Base-by-base conservation (phyloP, 164 flowering plant species). In the Paratinospora sagittata region DNA sequence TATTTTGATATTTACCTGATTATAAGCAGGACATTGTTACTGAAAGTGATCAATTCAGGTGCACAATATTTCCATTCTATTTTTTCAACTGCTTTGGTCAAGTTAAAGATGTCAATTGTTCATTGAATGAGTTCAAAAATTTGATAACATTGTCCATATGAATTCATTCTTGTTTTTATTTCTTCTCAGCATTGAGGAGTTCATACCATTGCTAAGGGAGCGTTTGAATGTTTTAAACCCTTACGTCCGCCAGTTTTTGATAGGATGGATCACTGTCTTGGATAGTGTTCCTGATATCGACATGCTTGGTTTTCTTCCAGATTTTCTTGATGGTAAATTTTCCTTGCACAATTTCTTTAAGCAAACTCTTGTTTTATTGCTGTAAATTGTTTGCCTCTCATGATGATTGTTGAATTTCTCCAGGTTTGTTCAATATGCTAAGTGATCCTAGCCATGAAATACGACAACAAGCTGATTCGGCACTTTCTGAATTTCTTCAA, bases 31-130 rank as follows among this genome's bases (percentile, higher is more conserved):
- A 96, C 71, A 96, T 96, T 84, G 99, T 96, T 60, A 92, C 99
- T 72, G 97, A 91, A 79, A 91, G 98, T 81, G 98, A 96, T 81
- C 96, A 93, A 63, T 96, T 96, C 89, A 96, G 99, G 99, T 96
- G 72, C 55, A 66, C 49, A n/a, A 57, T 66, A 39, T 68, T 67
- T 43, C 63, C 65, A 65, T 52, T 11, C 49, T 73, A 10, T 55
- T 74, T 65, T 43, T 55, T 55, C 24, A 55, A 55, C 24, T 55
- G 63, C 67, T 43, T 61, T 14, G 58, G 69, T 65, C 52, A 43
- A 34, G 17, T 52, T 26, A 70, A 27, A 58, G 65, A 71, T 27
- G 67, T 60, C 45, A 34, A 60, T 39, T 7, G 14, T 63, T 68
- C 12, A 13, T 55, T 55, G 24, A 19, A 17, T 23, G 21, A 55